Evolutionary conservation across 768 basidiomycete genomes (phyloP).

Genomic region (Phylloporus rhodoxanthus): DNA sequence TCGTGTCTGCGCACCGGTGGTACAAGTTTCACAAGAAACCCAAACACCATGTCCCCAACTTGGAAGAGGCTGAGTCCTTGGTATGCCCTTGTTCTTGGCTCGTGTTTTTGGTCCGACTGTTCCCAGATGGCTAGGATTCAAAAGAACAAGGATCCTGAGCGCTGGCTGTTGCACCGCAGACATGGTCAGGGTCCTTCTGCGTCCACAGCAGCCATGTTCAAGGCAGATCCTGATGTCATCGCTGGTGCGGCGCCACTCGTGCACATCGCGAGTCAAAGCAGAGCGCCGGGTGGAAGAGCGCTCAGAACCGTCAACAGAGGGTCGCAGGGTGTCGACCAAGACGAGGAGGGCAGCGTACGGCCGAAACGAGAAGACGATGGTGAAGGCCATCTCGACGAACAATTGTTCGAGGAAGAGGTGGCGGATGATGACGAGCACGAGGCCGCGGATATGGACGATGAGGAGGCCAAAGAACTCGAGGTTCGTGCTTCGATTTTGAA

Average conservation of each 20-base stretch:
- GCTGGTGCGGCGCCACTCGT: slow-evolving; percentile 43
- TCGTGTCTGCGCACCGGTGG: slow-evolving; percentile 84
- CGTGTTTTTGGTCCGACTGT: slow-evolving; percentile 17
- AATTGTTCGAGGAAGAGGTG: slow-evolving; percentile 77
- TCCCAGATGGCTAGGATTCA: slow-evolving; percentile 39
- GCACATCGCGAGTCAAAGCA: slow-evolving; percentile 46
- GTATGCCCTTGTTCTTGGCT: slow-evolving; percentile 35
- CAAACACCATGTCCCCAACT: slow-evolving; percentile 63
- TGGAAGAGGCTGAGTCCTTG: slow-evolving; percentile 61
- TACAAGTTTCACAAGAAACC: slow-evolving; percentile 89
- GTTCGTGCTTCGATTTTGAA: slow-evolving; percentile 32
- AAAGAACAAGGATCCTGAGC: slow-evolving; percentile 71
- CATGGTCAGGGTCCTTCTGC: slow-evolving; percentile 56
- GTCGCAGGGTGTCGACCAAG: slow-evolving; percentile 55
- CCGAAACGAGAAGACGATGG: slow-evolving; percentile 59
- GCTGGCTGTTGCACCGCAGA: slow-evolving; percentile 60
- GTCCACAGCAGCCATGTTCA: slow-evolving; percentile 63
- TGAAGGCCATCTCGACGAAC: slow-evolving; percentile 80
- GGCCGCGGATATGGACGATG: slow-evolving; percentile 68
- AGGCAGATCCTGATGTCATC: slow-evolving; percentile 50
- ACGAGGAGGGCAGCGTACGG: slow-evolving; percentile 53
- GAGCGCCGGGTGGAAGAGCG: slow-evolving; percentile 63
- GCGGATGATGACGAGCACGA: slow-evolving; percentile 84
- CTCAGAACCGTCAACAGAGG: slow-evolving; percentile 68
- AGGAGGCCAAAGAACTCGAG: slow-evolving; percentile 80